Percentiles rank a stretch among this genome's conserved stretches.
Evolutionary conservation across 202 grass and related monocot genomes (phyloP).

Genomic region (Zizania palustris): DNA sequence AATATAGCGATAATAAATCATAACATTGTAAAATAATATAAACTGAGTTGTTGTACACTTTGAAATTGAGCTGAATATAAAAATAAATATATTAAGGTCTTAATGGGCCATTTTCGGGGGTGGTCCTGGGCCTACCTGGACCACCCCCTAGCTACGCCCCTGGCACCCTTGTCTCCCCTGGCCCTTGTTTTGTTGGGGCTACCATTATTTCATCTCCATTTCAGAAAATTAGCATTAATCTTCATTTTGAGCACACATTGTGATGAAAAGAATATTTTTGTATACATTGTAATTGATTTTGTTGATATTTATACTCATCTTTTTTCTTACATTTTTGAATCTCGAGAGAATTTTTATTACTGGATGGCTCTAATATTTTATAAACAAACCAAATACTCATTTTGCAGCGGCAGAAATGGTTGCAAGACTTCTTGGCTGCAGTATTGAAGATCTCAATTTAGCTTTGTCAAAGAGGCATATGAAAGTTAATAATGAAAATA

Average conservation of each 20-base stretch:
- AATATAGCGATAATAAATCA: too few species aligned
- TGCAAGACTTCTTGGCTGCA: slow-evolving; percentile 86
- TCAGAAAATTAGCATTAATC: slow-evolving; percentile 12
- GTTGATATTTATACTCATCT: not conserved
- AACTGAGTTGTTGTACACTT: too few species aligned
- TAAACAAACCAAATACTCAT: slow-evolving; percentile 26
- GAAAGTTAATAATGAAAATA: slow-evolving; percentile 93
- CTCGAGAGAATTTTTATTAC: slow-evolving; percentile 11
- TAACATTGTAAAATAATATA: too few species aligned
- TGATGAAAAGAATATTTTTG: not conserved
- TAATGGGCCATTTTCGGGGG: too few species aligned
- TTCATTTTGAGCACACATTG: not conserved
- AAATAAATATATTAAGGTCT: too few species aligned
- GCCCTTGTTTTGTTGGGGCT: slow-evolving; percentile 17
- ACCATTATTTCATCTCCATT: slow-evolving; percentile 16
- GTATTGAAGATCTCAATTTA: slow-evolving; percentile 71
- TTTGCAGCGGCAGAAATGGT: slow-evolving; percentile 77
- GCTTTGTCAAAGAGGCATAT: slow-evolving; percentile 88
- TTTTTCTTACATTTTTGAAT: not conserved
- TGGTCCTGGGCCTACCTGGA: too few species aligned
- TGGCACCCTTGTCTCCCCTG: slow-evolving; percentile 4
- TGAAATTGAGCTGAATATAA: too few species aligned
- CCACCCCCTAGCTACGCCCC: too few species aligned
- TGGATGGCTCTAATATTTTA: not conserved
- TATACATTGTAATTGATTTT: not conserved